Percentiles rank a stretch among this genome's conserved stretches.
Evolutionary conservation across 2,329 filamentous ascomycete species (phyloP).

Genomic region (Talaromyces sp.): DNA sequence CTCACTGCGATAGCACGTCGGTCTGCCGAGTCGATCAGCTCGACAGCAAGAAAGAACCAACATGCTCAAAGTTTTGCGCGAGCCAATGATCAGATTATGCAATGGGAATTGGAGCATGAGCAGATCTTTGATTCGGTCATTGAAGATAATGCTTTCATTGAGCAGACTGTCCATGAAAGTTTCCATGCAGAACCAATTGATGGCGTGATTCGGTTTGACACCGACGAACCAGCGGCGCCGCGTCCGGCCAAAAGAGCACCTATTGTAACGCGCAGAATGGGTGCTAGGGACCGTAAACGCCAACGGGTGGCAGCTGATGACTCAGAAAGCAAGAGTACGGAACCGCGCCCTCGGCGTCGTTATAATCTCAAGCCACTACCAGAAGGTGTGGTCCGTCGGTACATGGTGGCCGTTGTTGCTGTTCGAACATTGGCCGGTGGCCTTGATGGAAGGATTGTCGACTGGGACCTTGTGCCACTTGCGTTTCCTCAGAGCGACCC

Average conservation of each 20-base stretch:
- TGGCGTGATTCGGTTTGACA: conserved; percentile 38
- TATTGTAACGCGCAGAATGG: conserved; percentile 7
- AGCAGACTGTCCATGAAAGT: conserved; percentile 36
- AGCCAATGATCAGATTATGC: conserved; percentile 34
- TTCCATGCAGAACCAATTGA: conserved; percentile 37
- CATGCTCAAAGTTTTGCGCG: conserved; percentile 14
- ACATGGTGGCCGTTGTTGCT: conserved; percentile 48
- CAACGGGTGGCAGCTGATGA: not conserved
- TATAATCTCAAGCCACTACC: conserved; percentile 28
- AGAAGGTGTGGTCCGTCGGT: conserved; percentile 33
- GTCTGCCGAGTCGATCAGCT: conserved; percentile 5
- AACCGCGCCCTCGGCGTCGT: conserved; percentile 13
- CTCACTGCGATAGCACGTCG: conserved; percentile 36
- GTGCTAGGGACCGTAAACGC: not conserved
- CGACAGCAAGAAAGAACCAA: not conserved
- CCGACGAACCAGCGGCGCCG: conserved; percentile 18
- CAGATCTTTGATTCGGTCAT: conserved; percentile 29
- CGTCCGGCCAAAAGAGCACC: conserved; percentile 1
- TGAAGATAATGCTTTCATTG: conserved; percentile 37
- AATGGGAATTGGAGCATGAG: conserved; percentile 41
- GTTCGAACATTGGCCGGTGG: conserved; percentile 51
- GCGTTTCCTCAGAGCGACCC: conserved; percentile 46
- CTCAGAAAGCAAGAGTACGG: not conserved
- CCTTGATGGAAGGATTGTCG: conserved; percentile 43
- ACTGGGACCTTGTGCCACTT: conserved; percentile 49